Conservation (phyloP, 2,329 filamentous ascomycete species). For the Didymella pinodella region DNA sequence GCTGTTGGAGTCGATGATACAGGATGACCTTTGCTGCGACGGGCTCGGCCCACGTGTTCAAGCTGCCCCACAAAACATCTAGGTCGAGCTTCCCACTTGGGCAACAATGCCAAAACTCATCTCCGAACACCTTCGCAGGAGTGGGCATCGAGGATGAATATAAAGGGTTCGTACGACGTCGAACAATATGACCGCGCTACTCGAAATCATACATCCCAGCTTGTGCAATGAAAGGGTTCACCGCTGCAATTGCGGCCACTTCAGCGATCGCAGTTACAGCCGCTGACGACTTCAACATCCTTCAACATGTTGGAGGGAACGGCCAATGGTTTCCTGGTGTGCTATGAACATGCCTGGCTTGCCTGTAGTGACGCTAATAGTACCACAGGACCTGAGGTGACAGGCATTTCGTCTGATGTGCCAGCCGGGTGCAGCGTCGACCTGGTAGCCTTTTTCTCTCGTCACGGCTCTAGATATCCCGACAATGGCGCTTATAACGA, state of each 20-base stretch:
- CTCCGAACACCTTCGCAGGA: constrained; percentile 26
- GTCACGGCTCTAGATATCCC: constrained; percentile 70
- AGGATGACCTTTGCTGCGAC: constrained; percentile 20
- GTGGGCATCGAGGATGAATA: constrained; percentile 6
- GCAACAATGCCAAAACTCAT: constrained; percentile 36
- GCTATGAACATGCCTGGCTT: neutral
- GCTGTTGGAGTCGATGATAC: constrained; percentile 4
- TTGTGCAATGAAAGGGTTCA: constrained; percentile 28
- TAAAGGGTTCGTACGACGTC: constrained; percentile 1
- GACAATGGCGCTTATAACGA: constrained; percentile 66
- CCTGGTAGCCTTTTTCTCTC: constrained; percentile 65
- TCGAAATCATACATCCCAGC: neutral
- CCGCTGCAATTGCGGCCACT: constrained; percentile 28
- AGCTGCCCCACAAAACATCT: constrained; percentile 18
- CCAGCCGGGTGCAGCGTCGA: constrained; percentile 67
- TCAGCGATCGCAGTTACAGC: constrained; percentile 22
- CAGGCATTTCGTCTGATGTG: constrained; percentile 62
- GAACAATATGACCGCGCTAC: neutral
- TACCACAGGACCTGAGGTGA: constrained; percentile 62
- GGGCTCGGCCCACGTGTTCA: constrained; percentile 28
- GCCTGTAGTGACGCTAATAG: neutral
- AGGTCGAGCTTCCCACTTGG: constrained; percentile 29
- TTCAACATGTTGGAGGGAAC: constrained; percentile 52
- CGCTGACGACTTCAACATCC: constrained; percentile 41
- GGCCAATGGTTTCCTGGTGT: constrained; percentile 50